Evolutionary conservation across 169 alveolate species (phyloP).

Genomic region (Plasmodium relictum): DNA sequence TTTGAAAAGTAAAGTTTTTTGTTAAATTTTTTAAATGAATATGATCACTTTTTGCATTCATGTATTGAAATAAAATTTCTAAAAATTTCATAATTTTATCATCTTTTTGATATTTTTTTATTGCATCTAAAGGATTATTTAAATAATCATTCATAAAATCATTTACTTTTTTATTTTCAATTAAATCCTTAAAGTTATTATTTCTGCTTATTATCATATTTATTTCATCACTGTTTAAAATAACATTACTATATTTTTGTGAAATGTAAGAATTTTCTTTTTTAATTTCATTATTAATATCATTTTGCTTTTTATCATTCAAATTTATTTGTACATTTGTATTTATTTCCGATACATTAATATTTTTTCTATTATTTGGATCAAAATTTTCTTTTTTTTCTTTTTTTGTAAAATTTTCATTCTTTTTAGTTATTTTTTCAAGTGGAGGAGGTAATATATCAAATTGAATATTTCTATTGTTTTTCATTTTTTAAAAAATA

Average conservation of each 20-base stretch:
- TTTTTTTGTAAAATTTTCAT: no score
- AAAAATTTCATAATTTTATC: constrained; percentile 11
- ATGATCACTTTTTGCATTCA: constrained; percentile 50
- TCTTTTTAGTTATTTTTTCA: constrained; percentile 25
- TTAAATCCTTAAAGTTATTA: constrained; percentile 13
- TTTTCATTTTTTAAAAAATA: constrained; percentile 14
- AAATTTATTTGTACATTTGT: not conserved
- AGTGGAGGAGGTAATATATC: constrained; percentile 64
- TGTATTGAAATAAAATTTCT: constrained; percentile 35
- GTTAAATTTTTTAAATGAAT: constrained; percentile 28
- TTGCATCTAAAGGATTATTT: constrained; percentile 37
- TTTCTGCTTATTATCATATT: constrained; percentile 17
- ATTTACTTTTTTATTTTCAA: constrained; percentile 8
- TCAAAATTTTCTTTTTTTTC: not conserved
- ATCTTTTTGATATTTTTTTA: constrained; percentile 35
- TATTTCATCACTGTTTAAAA: constrained; percentile 46
- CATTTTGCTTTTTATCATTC: not conserved
- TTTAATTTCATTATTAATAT: not conserved
- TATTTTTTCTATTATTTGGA: not conserved
- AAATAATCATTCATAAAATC: constrained; percentile 55
- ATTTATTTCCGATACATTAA: not conserved
- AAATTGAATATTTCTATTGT: not conserved
- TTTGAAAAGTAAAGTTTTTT: constrained; percentile 15
- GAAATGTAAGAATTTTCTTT: not conserved
- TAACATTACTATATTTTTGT: constrained; percentile 49